Conservation (phyloP, 768 basidiomycete species). For the Podaxis sp. region DNA sequence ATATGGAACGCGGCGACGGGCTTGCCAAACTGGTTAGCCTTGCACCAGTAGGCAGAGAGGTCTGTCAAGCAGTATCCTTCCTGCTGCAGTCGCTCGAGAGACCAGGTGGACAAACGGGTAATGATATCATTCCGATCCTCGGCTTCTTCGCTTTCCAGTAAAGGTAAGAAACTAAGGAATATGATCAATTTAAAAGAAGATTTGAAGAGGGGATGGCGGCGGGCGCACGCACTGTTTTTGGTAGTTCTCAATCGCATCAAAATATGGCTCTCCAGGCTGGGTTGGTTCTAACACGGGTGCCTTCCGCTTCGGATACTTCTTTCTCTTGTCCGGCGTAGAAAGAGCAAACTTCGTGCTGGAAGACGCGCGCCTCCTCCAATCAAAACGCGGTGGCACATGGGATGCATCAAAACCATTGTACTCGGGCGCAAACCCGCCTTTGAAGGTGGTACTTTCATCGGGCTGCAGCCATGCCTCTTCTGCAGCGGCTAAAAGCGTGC, state of each 20-base stretch:
- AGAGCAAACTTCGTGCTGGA: slow-evolving; percentile 34
- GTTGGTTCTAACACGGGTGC: slow-evolving; percentile 34
- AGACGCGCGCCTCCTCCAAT: slow-evolving; percentile 59
- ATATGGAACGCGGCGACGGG: slow-evolving; percentile 65
- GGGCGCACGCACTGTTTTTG: slow-evolving; percentile 44
- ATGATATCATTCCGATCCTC: slow-evolving; percentile 60
- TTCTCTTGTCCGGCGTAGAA: slow-evolving; percentile 11
- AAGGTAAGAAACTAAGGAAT: slow-evolving; percentile 37
- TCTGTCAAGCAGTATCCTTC: slow-evolving; percentile 75
- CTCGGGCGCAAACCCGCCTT: background rate
- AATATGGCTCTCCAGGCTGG: slow-evolving; percentile 39
- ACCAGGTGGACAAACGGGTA: slow-evolving; percentile 70
- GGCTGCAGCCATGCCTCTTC: slow-evolving; percentile 42
- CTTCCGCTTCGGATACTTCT: slow-evolving; percentile 26
- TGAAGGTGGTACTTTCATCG: slow-evolving; percentile 15
- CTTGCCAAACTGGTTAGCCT: slow-evolving; percentile 60
- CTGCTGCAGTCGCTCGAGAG: slow-evolving; percentile 52
- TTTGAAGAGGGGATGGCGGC: background rate
- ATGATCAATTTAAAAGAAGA: slow-evolving; percentile 1
- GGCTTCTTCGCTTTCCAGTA: slow-evolving; percentile 62
- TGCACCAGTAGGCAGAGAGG: slow-evolving; percentile 68
- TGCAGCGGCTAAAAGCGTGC: slow-evolving; percentile 22
- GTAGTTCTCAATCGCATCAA: slow-evolving; percentile 54
- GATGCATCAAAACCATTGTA: background rate
- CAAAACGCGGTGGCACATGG: slow-evolving; percentile 42